Evolutionary conservation across 202 grass and related monocot genomes (phyloP).

Genomic region (Schoenoplectus triqueter): DNA sequence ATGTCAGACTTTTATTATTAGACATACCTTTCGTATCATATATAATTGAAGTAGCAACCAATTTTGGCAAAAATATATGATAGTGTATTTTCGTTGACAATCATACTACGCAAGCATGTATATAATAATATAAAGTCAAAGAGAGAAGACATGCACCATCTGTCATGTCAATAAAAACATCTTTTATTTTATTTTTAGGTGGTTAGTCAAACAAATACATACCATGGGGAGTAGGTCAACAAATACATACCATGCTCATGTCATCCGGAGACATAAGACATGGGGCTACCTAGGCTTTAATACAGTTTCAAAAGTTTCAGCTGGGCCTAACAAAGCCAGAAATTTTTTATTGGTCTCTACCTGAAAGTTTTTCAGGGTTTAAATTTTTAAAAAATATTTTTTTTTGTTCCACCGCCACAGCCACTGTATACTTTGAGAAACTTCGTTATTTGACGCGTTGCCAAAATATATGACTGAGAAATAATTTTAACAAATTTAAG

Average conservation of each 20-base stretch:
- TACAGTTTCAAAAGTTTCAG: slow-evolving; percentile 14
- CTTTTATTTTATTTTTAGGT: too few relatives aligned
- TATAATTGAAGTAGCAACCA: slow-evolving; percentile 12
- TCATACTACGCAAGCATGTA: too few relatives aligned
- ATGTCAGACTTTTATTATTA: neutral
- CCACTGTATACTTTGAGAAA: too few relatives aligned
- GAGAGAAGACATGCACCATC: too few relatives aligned
- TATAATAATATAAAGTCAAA: too few relatives aligned
- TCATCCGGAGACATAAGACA: neutral
- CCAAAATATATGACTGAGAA: too few relatives aligned
- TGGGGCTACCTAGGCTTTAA: neutral
- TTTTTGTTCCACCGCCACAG: neutral
- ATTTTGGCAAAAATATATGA: neutral
- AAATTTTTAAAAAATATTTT: neutral
- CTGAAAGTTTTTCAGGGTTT: neutral
- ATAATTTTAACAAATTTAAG: too few relatives aligned
- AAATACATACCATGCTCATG: too few relatives aligned
- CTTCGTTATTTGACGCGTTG: too few relatives aligned
- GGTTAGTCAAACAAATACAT: neutral
- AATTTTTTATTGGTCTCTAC: neutral
- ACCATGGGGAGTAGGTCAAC: neutral
- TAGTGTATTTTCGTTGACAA: too few relatives aligned
- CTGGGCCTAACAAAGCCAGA: neutral
- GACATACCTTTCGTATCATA: neutral
- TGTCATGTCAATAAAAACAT: too few relatives aligned